Percentiles rank a stretch among this genome's conserved stretches.
Conservation (phyloP, 768 basidiomycete genomes). For the Pisolithus sp. region DNA sequence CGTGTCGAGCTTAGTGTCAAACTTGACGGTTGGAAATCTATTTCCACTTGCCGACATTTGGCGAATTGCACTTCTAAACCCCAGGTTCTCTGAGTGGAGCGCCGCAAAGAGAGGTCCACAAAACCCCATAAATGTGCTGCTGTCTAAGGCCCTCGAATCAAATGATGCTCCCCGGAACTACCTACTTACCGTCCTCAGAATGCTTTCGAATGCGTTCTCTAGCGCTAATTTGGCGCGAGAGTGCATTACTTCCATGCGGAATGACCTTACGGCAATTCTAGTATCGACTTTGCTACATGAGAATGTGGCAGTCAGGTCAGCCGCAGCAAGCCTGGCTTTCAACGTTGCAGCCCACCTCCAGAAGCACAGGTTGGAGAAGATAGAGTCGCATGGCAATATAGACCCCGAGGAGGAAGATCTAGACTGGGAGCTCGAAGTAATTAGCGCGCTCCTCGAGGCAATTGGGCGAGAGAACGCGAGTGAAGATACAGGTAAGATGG, state of each 20-base stretch:
- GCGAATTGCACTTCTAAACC: constrained; percentile 70
- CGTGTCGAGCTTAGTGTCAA: constrained; percentile 36
- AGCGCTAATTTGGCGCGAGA: constrained; percentile 32
- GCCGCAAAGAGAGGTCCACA: constrained; percentile 25
- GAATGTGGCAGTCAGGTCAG: constrained; percentile 63
- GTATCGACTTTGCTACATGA: constrained; percentile 63
- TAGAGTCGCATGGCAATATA: constrained; percentile 25
- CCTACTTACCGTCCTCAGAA: constrained; percentile 57
- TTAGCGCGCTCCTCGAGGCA: constrained; percentile 79
- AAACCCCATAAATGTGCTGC: constrained; percentile 40
- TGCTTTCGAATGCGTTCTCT: constrained; percentile 65
- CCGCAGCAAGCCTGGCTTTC: constrained; percentile 79
- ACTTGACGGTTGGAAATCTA: constrained; percentile 48
- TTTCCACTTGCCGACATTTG: constrained; percentile 85
- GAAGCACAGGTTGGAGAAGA: constrained; percentile 44
- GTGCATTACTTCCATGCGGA: constrained; percentile 32
- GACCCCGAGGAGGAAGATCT: constrained; percentile 53
- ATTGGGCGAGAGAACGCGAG: constrained; percentile 61
- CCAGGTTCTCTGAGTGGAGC: constrained; percentile 46
- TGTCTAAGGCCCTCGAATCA: constrained; percentile 38
- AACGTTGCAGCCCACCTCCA: constrained; percentile 67
- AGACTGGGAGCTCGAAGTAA: constrained; percentile 83
- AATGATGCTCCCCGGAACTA: constrained; percentile 43
- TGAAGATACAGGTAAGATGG: constrained; percentile 72
- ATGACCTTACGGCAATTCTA: constrained; percentile 45